phyloP scores from a whole-genome alignment of 208 protist species.

The Giardia muris region DNA sequence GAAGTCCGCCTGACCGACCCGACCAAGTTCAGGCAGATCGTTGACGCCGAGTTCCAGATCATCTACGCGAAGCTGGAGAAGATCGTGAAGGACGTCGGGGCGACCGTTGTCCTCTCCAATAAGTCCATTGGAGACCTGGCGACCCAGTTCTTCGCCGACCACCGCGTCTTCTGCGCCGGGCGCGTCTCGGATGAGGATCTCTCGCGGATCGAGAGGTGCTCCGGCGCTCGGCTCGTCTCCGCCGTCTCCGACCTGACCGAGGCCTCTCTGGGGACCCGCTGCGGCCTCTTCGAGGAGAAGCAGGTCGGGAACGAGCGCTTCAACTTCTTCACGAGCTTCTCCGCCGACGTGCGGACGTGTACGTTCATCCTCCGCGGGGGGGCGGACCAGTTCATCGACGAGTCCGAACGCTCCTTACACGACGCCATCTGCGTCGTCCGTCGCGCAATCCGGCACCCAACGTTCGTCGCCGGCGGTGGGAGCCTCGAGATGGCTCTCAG shows the following conservation, averaged over 20 bases:
- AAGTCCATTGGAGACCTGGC: conserved; percentile 98
- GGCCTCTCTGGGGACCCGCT: conserved; percentile 69
- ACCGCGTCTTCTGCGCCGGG: conserved; percentile 96
- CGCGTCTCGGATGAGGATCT: conserved; percentile 85
- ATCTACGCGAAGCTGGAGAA: conserved; percentile 99
- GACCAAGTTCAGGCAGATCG: conserved; percentile 93
- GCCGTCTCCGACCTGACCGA: conserved; percentile 76
- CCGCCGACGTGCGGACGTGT: conserved; percentile 56
- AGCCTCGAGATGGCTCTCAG: conserved; percentile 98
- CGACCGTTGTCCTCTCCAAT: conserved; percentile 87
- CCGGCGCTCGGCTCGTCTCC: conserved; percentile 81
- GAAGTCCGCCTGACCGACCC: conserved; percentile 89
- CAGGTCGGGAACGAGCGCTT: conserved; percentile 88
- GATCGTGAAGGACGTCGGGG: conserved; percentile 75
- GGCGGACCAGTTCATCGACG: conserved; percentile 93
- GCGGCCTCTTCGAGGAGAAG: conserved; percentile 86
- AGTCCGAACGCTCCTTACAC: conserved; percentile 95
- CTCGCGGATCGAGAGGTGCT: conserved; percentile 48
- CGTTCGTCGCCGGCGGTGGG: conserved; percentile 93
- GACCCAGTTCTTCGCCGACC: conserved; percentile 98
- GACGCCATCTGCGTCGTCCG: conserved; percentile 98
- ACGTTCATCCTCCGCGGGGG: conserved; percentile 82
- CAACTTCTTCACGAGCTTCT: conserved; percentile 96
- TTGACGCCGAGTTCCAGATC: conserved; percentile 98
- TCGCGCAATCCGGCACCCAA: conserved; percentile 75